Evolutionary conservation across 2,329 filamentous ascomycete species (phyloP), one percentile per base, ranked within the genome.

Genomic region (Dendrostoma leiphaemia): DNA sequence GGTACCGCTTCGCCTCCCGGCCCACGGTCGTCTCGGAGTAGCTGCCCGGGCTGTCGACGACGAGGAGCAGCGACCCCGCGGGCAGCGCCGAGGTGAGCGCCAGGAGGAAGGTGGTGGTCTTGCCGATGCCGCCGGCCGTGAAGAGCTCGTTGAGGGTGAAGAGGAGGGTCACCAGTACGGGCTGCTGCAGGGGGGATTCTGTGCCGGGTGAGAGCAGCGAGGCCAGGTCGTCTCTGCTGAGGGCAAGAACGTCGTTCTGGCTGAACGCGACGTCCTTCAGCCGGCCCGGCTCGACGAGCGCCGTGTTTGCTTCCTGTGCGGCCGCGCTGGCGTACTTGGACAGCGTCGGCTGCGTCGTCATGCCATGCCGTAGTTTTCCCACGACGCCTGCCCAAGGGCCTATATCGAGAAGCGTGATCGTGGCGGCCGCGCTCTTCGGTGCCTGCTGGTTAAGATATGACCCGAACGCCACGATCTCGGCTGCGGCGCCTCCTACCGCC

Each of bases 121-220:
- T 83, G 2, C 85, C 77, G 45, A 85, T 76, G 23, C 91, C 83
- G 1, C 86, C 90, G 0, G 83, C 77, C 0, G 89, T 88, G 74
- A 97, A 97, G 0, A 99, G 84, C 72, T 99, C 94, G 69, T 97
- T 97, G 44, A 97, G 81, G 0, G 93, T 97, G 76, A 97, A 99
- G 72, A 97, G 83, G 12, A 97, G 73, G 0, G 92, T 96, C 13
- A 96, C 76, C 1, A 97, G 71, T 3, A 79, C 41, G 6, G 47
- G 52, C 10, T 46, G 10, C 8, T 24, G 12, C 12, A 31, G 4
- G 6, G 32, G 17, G 10, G 45, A 17, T n/a, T 13, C 10, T 15
- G 48, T 6, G 1, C 9, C 19, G 8, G 61, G 9, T 80, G 74
- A 58, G 53, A 74, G 47, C 0, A 74, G 55, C 2, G 59, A 44